Evolutionary conservation across 1,139 yeast genomes (phyloP), one percentile per base, ranked within the genome.

Genomic region (Scheffersomyces cryptocercus): DNA sequence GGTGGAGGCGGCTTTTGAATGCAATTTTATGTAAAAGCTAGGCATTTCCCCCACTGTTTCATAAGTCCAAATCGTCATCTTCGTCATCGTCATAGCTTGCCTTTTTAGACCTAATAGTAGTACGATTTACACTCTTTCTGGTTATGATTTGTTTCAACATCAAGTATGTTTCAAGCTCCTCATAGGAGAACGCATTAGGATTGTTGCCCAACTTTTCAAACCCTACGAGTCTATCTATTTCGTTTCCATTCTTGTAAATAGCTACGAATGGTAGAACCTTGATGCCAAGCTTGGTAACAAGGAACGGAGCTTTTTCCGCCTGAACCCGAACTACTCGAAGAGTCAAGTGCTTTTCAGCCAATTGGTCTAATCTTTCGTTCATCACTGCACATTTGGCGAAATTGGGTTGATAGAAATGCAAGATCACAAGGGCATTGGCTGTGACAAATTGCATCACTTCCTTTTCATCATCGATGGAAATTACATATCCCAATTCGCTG

Each of bases 191-290:
- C 34, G 57, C 56, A 28, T 59, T 53, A 2, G 67, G 61, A 36
- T 62, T 55, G 38, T 75, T 61, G 2, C 79, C 81, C 38, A 87
- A 65, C 35, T 77, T 75, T 41, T 82, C 84, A 54, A 88, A 84
- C 7, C 96, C 96, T 4, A 85, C 74, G 7, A 86, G 59, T 47
- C 88, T 64, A 28, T 76, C 72, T 3, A 69, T 58, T 55, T 86
- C 91, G 38, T 71, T 64, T 1, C 91, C 91, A 28, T 75, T 67
- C 29, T 65, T 66, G 56, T 84, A 88, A n/a, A 82, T 72, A 1
- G 85, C 65, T 5, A 87, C 82, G 54, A 84, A 84, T 0, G 96
- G 96, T 8, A 88, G 69, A 5, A 85, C 83, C 55, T 84, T 80
- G 39, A 88, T 70, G 2, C 70, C 67, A 38, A 88, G 70, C 54